Conservation (phyloP, 257 asterid genomes). For the Nicotiana otophora region DNA sequence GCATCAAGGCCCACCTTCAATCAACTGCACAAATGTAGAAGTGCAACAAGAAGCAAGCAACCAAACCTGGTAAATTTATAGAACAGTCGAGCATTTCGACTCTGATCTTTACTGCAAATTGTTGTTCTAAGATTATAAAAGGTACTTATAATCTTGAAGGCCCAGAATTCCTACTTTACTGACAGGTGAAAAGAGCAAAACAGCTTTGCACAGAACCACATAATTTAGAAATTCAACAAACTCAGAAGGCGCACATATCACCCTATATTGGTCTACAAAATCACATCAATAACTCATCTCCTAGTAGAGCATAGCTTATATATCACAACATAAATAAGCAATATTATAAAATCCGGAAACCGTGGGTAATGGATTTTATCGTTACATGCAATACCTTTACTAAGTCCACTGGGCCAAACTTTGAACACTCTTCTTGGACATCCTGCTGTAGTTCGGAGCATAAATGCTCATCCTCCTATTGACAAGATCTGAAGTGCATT, state of each 20-base stretch:
- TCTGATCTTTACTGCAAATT: neutral
- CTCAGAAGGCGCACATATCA: neutral
- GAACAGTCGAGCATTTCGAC: neutral
- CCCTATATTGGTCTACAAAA: neutral
- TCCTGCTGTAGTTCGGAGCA: slow-evolving; percentile 76
- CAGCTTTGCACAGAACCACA: neutral
- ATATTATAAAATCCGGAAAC: neutral
- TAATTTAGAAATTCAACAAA: neutral
- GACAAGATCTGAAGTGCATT: slow-evolving; percentile 14
- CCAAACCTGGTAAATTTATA: neutral
- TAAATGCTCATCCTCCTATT: slow-evolving; percentile 68
- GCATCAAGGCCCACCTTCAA: neutral
- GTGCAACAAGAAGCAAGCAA: neutral
- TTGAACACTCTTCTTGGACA: slow-evolving; percentile 72
- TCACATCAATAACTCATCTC: neutral
- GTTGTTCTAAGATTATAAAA: neutral
- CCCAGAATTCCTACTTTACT: neutral
- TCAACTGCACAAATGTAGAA: neutral
- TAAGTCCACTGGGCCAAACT: slow-evolving; percentile 81
- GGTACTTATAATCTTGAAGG: neutral
- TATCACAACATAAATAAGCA: neutral
- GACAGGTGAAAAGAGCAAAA: neutral
- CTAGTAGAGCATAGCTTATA: neutral
- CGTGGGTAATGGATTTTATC: neutral
- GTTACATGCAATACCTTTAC: slow-evolving; percentile 46